Conservation (phyloP, 371 early-diverging fungal species). For the Mucor ambiguus region DNA sequence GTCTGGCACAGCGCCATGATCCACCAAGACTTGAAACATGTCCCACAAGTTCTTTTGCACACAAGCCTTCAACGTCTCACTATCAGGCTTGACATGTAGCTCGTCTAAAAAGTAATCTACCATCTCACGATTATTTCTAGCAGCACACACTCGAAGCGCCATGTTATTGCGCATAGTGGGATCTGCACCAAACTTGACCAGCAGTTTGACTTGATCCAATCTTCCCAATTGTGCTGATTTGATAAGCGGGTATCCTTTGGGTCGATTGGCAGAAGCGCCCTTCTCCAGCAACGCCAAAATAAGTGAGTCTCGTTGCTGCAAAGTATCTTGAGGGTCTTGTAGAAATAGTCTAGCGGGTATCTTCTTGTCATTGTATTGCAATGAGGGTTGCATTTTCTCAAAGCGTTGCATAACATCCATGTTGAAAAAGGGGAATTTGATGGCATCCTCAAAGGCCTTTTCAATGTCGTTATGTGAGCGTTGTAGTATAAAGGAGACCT, state of each 20-base stretch:
- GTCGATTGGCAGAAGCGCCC: constrained; percentile 47
- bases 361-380: constrained; percentile 26
- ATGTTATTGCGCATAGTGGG: constrained; percentile 42
- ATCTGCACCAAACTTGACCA: constrained; percentile 52
- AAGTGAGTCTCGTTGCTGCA: constrained; percentile 20
- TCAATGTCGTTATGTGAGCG: constrained; percentile 21
- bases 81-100: constrained; percentile 45
- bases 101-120: constrained; percentile 50
- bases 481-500: constrained; percentile 38
- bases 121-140: constrained; percentile 42
- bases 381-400: constrained; percentile 18
- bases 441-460: constrained; percentile 29
- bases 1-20: constrained; percentile 55
- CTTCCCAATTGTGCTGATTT: constrained; percentile 52
- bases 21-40: constrained; percentile 51
- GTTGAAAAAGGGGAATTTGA: constrained; percentile 40
- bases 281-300: constrained; percentile 33
- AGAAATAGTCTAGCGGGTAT: constrained; percentile 42
- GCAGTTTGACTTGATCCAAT: constrained; percentile 41
- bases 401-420: constrained; percentile 23
- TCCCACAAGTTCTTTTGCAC: constrained; percentile 47
- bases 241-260: constrained; percentile 58
- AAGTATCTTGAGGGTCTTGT: constrained; percentile 7
- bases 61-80: constrained; percentile 43
- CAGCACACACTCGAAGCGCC: constrained; percentile 50